Base-by-base conservation (phyloP, 768 basidiomycete species). In the Rhodotorula sphaerocarpa region DNA sequence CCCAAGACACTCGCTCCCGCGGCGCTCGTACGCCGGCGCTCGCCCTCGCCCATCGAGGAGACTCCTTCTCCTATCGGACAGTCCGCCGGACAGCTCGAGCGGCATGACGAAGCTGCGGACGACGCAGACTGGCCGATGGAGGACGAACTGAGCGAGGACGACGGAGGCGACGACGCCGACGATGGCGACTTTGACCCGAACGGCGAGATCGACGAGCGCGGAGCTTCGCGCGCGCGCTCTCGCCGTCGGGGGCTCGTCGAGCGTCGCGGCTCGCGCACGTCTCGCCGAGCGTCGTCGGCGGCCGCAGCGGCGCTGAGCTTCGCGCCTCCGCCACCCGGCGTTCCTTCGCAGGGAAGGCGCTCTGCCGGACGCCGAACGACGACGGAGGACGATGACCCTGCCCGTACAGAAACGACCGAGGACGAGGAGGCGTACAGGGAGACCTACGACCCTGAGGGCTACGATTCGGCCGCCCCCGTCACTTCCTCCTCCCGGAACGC, bases 131-230 rank as follows among this genome's bases (percentile, higher is more conserved):
- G 18, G 39, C 10, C 18, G 39, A 39, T 39, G 39, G 39, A 43
- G 15, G 43, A 43, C 14, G 7, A 18, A 3, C 28, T 30, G 14
- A n/a, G n/a, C n/a, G n/a, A n/a, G n/a, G n/a, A n/a, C n/a, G n/a
- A n/a, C n/a, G n/a, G n/a, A n/a, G n/a, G n/a, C n/a, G n/a, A n/a
- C n/a, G n/a, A n/a, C n/a, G n/a, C n/a, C n/a, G 47, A 48, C 39
- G 51, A 53, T 27, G 51, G 42, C 50, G 50, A 52, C 51, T 53
- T 53, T 18, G 51, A 53, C 51, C 51, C 51, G n/a, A 15, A 21
- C 34, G 51, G 30, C 27, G 43, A 44, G 15, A 11, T 18, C 25
- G 36, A 41, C 31, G 51, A 41, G 7, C 36, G 7, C 6, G 43
- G 43, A 21, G 14, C 7, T 5, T 34, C 50, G 16, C 34, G 33